phyloP scores from a whole-genome alignment of 1,284 basidiomycete species.

The Polyporus tsugae region DNA sequence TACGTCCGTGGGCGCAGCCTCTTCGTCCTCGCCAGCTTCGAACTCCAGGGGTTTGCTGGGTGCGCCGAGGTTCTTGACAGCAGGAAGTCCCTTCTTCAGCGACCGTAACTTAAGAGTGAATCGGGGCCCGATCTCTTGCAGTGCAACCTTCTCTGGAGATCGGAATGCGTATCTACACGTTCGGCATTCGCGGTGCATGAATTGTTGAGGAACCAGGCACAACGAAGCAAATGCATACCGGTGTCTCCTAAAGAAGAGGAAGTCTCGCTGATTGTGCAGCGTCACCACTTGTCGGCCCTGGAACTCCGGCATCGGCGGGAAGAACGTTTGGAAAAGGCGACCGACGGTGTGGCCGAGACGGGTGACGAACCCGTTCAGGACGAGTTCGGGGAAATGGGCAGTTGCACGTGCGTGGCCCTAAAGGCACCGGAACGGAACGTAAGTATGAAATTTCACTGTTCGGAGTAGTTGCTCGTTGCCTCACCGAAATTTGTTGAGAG shows the following conservation, averaged over 20 bases:
- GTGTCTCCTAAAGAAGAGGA: constrained; percentile 96
- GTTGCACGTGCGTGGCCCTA: constrained; percentile 94
- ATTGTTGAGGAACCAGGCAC: neutral
- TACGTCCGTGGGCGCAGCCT: constrained; percentile 40
- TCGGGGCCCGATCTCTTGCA: constrained; percentile 98
- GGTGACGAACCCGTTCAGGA: constrained; percentile 96
- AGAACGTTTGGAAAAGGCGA: constrained; percentile 93
- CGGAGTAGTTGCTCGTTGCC: neutral
- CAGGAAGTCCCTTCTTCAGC: constrained; percentile 89
- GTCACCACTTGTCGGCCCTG: constrained; percentile 98
- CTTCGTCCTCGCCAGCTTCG: constrained; percentile 57
- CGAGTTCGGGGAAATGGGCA: constrained; percentile 94
- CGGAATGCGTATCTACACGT: constrained; percentile 87
- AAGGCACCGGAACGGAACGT: constrained; percentile 5
- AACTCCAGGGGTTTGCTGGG: constrained; percentile 67
- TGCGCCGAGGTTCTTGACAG: constrained; percentile 74
- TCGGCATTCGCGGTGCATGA: neutral
- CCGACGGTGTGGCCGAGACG: constrained; percentile 94
- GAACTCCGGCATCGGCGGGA: constrained; percentile 95
- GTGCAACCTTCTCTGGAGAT: constrained; percentile 87
- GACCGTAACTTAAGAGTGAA: constrained; percentile 96
- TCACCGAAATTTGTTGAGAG: constrained; percentile 86
- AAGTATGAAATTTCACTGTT: neutral
- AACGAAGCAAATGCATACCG: constrained; percentile 55
- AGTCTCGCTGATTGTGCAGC: constrained; percentile 97